Base-by-base conservation (phyloP, 805 yeast genomes). In the Cyberlindnera japonica region DNA sequence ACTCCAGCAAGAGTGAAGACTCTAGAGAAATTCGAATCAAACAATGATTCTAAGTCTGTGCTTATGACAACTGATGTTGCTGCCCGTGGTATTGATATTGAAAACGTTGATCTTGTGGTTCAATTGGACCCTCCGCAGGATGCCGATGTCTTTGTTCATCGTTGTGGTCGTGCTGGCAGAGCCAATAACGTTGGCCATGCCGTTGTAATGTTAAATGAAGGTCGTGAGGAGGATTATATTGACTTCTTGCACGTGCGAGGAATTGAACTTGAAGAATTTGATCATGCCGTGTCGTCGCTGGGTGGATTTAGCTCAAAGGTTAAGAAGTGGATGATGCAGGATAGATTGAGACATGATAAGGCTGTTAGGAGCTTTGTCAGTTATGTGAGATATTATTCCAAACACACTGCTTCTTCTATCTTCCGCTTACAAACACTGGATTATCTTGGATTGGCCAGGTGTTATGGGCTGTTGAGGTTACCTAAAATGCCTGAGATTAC, bases 61-160 rank as follows among this genome's bases (percentile, higher is more conserved):
- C 63, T 93, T 18, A 67, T 93, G 63, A 89, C 99, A 2, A 93
- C 99, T 0, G 99, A 93, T 69, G 96, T 93, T n/a, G 97, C 99
- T 1, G 96, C 98, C 0, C 74, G 99, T 57, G 99, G 99, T 31
- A 76, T 93, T 17, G 99, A 93, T 66, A 82, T 93, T 21, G 95
- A 96, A 1, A 93, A 90, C 39, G 97, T 93, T 9, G 98, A 93
- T 55, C 64, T 90, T 19, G 98, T 91, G 3, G 66, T 93, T n/a
- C 99, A 93, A 58, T 52, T 91, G 18, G 98, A 93, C 49, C 95
- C 98, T 2, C 99, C 99, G 1, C 79, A 88, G 0, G 96, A 90
- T 50, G 87, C 97, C 0, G 95, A 84, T 55, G 77, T 88, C 57
- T 93, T 91, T 56, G 72, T 91, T 31, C 99, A 93, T 61, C 74